Evolutionary conservation across 179 eudicot genomes (phyloP).

Genomic region (Pouteria campechiana): DNA sequence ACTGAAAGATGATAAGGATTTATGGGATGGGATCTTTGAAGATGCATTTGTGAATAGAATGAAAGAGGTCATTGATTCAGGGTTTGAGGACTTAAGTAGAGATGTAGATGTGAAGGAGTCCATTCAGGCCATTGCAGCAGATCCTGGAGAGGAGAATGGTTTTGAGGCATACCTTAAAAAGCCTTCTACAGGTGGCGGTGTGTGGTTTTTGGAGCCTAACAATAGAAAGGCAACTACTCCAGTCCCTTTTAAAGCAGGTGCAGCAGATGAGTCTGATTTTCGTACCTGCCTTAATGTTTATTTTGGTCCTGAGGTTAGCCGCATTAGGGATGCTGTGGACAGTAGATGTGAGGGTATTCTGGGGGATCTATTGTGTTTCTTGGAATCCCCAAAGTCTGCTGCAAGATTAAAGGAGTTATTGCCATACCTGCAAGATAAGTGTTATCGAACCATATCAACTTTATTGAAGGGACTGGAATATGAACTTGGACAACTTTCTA

Average conservation of each 20-base stretch:
- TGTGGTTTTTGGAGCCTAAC: slow-evolving; percentile 73
- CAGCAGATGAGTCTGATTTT: slow-evolving; percentile 52
- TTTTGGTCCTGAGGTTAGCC: slow-evolving; percentile 71
- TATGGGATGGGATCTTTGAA: slow-evolving; percentile 96
- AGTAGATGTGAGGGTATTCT: slow-evolving; percentile 63
- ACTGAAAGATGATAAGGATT: slow-evolving; percentile 69
- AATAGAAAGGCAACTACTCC: slow-evolving; percentile 32
- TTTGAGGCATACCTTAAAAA: slow-evolving; percentile 49
- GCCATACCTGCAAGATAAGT: slow-evolving; percentile 65
- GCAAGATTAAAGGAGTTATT: slow-evolving; percentile 59
- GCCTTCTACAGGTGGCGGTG: slow-evolving; percentile 59
- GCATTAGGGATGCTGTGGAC: slow-evolving; percentile 86
- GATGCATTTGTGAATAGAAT: slow-evolving; percentile 81
- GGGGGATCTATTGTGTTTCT: slow-evolving; percentile 65
- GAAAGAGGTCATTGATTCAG: slow-evolving; percentile 57
- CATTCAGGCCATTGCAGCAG: slow-evolving; percentile 28
- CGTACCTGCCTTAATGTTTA: slow-evolving; percentile 71
- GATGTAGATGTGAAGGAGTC: slow-evolving; percentile 52
- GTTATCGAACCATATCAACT: slow-evolving; percentile 48
- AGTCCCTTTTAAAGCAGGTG: slow-evolving; percentile 32
- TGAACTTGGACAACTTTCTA: slow-evolving; percentile 51
- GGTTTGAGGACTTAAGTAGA: slow-evolving; percentile 35
- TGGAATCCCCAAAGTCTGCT: slow-evolving; percentile 92
- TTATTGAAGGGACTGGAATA: slow-evolving; percentile 55
- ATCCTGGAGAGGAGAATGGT: slow-evolving; percentile 26